Conservation (phyloP, 306 rosid species). For the Quercus engelmannii region DNA sequence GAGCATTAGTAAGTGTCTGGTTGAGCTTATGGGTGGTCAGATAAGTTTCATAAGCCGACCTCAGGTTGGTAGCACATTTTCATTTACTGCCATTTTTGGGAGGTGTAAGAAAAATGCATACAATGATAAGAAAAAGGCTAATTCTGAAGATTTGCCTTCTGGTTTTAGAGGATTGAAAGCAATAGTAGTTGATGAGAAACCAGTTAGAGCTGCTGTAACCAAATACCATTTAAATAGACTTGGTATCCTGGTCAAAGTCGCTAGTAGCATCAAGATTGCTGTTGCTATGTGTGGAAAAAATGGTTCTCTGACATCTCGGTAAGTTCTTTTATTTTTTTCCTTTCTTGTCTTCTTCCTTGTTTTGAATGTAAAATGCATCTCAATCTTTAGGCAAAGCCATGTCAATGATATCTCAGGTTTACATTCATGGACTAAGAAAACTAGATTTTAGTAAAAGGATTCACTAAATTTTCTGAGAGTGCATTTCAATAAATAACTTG, state of each 20-base stretch:
- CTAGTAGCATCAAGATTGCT: constrained; percentile 54
- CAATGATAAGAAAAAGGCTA: constrained; percentile 56
- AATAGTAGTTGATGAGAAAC: constrained; percentile 78
- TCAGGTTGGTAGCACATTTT: constrained; percentile 90
- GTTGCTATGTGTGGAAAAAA: constrained; percentile 57
- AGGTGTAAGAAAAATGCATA: constrained; percentile 50
- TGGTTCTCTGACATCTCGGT: constrained; percentile 62
- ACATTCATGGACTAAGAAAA: neutral
- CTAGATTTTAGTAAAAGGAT: neutral
- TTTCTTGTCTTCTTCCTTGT: neutral
- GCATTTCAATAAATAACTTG: neutral
- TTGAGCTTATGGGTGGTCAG: constrained; percentile 93
- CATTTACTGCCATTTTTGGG: constrained; percentile 66
- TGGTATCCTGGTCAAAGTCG: constrained; percentile 68
- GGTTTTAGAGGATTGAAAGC: constrained; percentile 79
- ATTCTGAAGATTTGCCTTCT: constrained; percentile 75
- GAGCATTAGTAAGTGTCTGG: constrained; percentile 96
- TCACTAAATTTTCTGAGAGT: neutral
- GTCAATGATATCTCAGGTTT: neutral
- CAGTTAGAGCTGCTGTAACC: constrained; percentile 95
- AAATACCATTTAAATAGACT: constrained; percentile 90
- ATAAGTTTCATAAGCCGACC: constrained; percentile 75
- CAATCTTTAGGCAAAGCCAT: neutral
- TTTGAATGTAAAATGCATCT: neutral
- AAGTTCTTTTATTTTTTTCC: constrained; percentile 5